Base-by-base conservation (phyloP, 139 green algal genomes). In the Tetratostichococcus sp. region DNA sequence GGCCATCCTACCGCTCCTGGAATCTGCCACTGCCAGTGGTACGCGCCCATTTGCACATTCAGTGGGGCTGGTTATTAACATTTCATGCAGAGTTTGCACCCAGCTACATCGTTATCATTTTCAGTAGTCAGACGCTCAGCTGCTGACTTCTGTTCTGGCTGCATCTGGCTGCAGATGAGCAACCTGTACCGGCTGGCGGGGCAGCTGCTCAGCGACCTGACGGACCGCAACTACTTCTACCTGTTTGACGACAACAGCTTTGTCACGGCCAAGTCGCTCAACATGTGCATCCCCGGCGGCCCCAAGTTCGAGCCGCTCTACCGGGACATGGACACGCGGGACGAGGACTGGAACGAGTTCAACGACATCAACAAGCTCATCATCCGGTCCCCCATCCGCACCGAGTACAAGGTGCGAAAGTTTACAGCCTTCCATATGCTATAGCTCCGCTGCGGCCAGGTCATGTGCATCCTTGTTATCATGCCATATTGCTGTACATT, bases 311-410 rank as follows among this genome's bases (percentile, higher is more conserved):
- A 99, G 91, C 96, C 96, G 30, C 86, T 99, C 69, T 99, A 93
- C 88, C 83, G 94, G 8, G 96, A 99, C 88, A 97, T 96, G 89
- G 94, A 97, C 83, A 91, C 88, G 43, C 82, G 91, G 11, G 92
- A 97, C 74, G 69, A 96, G 85, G 96, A 99, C 87, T 99, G 96
- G 96, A 99, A 99, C 83, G 96, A 99, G 89, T 99, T 99, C 88
- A 99, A 99, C 83, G 96, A 99, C 87, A 98, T 99, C 85, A 97
- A 97, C 90, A 99, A 99, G 92, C 93, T 99, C 77, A 98, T 99
- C 90, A 98, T 99, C 81, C 87, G 96, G 35, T 89, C 84, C 0
- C 92, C 90, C 62, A 91, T 97, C 73, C 81, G 92, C 69, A 97
- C 93, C 26, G 93, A 96, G 82, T 97, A 97, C 86, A 89, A 91